Percentiles rank a stretch among this genome's conserved stretches.
These are phyloP conservation scores for Ganoderma resinaceum DNA, from an alignment of 1,284 basidiomycete species.

Conservation along the genomic window DNA sequence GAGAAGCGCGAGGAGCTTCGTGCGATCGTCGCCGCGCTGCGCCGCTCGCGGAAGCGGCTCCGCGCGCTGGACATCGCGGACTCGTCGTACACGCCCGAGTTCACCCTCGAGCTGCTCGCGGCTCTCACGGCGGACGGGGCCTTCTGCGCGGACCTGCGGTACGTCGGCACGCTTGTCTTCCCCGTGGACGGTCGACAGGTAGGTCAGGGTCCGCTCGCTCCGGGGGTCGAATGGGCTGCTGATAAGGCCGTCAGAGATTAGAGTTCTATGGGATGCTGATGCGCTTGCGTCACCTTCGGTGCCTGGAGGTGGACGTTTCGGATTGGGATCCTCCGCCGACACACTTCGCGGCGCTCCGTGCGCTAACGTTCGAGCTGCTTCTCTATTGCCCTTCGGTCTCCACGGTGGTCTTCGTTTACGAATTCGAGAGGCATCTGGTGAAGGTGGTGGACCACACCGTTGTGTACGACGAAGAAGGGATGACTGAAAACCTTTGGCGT, in stretches of 20 bases:
- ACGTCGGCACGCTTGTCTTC: conserved; percentile 67
- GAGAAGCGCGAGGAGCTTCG: conserved; percentile 61
- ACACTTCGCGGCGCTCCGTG: conserved; percentile 57
- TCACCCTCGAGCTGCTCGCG: conserved; percentile 58
- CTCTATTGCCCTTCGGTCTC: conserved; percentile 60
- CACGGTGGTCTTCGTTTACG: conserved; percentile 62
- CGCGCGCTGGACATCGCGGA: conserved; percentile 66
- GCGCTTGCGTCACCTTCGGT: conserved; percentile 55
- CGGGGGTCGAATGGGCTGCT: conserved; percentile 2
- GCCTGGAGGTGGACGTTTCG: conserved; percentile 66
- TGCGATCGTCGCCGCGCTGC: conserved; percentile 52
- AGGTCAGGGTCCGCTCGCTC: conserved; percentile 43
- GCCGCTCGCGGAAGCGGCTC: conserved; percentile 49
- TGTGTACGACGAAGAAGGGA: conserved; percentile 49
- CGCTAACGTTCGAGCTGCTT: conserved; percentile 62
- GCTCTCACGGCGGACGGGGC: conserved; percentile 44
- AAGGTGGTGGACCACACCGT: conserved; percentile 50
- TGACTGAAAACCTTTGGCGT: conserved; percentile 59
- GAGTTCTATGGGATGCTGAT: conserved; percentile 65
- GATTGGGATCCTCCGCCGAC: conserved; percentile 66
- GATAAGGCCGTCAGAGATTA: conserved; percentile 51
- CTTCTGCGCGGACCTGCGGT: conserved; percentile 48
- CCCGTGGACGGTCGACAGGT: conserved; percentile 52
- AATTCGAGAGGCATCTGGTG: conserved; percentile 64
- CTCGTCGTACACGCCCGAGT: conserved; percentile 58